A percentile compares a stretch with the other conserved stretches of the same genome.
These are phyloP conservation scores for Aspergillus unguis DNA, from an alignment of 2,329 filamentous ascomycete species.

Conservation along the genomic window DNA sequence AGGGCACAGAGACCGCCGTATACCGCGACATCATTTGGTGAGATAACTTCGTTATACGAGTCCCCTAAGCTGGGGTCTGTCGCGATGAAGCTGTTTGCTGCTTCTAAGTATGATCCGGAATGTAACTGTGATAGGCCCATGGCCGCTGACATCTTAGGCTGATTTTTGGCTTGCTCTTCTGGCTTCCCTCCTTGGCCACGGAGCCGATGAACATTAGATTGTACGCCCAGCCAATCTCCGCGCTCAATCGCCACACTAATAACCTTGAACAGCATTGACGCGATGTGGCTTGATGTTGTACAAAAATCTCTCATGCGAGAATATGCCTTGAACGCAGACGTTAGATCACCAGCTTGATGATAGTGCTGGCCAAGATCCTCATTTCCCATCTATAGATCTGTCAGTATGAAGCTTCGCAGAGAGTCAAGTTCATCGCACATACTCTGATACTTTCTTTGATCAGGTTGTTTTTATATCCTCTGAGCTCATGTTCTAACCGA, in stretches of 20 bases:
- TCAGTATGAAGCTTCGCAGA: background rate
- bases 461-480: conserved; percentile 92
- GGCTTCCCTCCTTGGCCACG: conserved; percentile 52
- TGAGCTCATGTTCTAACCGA: conserved; percentile 79
- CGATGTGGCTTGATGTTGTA: conserved; percentile 75
- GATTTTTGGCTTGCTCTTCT: conserved; percentile 56
- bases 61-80: conserved; percentile 57
- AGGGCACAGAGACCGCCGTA: conserved; percentile 90
- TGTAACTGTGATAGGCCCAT: conserved; percentile 62
- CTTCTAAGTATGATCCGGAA: conserved; percentile 57
- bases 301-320: conserved; percentile 86
- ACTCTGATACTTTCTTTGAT: conserved; percentile 96
- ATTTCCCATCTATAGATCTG: conserved; percentile 71
- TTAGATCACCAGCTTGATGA: conserved; percentile 72
- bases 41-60: conserved; percentile 68
- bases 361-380: conserved; percentile 86
- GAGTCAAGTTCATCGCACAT: conserved; percentile 28
- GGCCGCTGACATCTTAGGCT: conserved; percentile 63
- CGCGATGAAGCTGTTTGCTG: conserved; percentile 68
- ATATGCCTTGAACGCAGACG: conserved; percentile 72
- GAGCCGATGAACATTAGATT: conserved; percentile 57
- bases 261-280: conserved; percentile 76
- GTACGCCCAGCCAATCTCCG: conserved; percentile 70
- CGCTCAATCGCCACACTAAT: conserved; percentile 73
- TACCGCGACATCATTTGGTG: conserved; percentile 81